Percentiles rank a stretch among this genome's conserved stretches.
These are phyloP conservation scores for Diaporthe humulicola DNA, from an alignment of 2,329 filamentous ascomycete species.

Conservation along the genomic window DNA sequence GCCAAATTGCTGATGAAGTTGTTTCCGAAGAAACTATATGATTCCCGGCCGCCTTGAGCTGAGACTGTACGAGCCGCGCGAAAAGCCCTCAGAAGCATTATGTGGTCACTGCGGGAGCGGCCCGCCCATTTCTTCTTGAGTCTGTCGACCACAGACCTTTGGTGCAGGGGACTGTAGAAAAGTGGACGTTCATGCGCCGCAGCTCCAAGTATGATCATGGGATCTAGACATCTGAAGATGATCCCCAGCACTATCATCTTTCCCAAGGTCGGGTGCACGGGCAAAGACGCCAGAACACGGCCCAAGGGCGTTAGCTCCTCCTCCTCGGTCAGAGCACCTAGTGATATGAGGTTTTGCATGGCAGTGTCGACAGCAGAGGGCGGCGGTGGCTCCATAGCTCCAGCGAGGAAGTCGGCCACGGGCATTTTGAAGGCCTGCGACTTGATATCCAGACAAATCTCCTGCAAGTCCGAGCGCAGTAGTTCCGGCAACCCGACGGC, in stretches of 20 bases:
- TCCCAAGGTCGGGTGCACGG: slow-evolving; percentile 58
- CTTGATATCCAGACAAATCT: slow-evolving; percentile 58
- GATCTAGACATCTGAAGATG: slow-evolving; percentile 65
- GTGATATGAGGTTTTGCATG: slow-evolving; percentile 52
- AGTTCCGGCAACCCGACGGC: slow-evolving; percentile 54
- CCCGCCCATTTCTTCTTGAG: not conserved
- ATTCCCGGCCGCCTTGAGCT: not conserved
- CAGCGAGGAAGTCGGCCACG: slow-evolving; percentile 55
- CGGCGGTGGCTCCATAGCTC: slow-evolving; percentile 60
- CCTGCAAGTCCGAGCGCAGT: slow-evolving; percentile 57
- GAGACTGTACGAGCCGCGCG: not conserved
- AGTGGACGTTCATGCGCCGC: slow-evolving; percentile 30
- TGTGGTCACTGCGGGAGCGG: not conserved
- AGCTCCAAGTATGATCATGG: slow-evolving; percentile 58
- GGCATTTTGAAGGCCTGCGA: slow-evolving; percentile 52
- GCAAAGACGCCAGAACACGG: slow-evolving; percentile 45
- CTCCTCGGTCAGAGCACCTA: slow-evolving; percentile 57
- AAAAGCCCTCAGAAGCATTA: slow-evolving; percentile 6
- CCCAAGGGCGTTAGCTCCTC: slow-evolving; percentile 61
- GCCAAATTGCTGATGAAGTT: slow-evolving; percentile 46
- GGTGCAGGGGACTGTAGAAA: not conserved
- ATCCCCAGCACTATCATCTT: slow-evolving; percentile 65
- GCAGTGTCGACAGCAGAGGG: slow-evolving; percentile 52
- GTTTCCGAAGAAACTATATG: not conserved
- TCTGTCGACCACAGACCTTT: not conserved